A percentile compares a stretch with the other conserved stretches of the same genome.
Conservation (phyloP, 2,329 filamentous ascomycete species). For the Onygenales sp. region DNA sequence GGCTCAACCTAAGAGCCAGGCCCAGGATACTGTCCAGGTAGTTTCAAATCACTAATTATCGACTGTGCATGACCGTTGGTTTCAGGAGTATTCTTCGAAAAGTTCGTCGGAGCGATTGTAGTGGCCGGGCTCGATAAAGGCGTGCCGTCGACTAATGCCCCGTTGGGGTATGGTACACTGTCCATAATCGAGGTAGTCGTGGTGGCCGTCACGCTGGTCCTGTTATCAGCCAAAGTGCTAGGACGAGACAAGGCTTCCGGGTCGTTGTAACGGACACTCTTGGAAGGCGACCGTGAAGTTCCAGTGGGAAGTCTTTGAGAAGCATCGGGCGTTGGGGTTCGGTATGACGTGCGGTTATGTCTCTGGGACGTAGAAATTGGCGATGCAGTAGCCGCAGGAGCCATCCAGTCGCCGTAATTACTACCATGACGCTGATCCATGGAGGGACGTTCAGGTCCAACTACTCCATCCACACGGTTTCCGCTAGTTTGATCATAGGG, state of each 20-base stretch:
- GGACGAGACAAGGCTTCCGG: not conserved
- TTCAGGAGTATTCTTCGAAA: too few relatives aligned
- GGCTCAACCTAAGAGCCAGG: not conserved
- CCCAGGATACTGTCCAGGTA: conserved; percentile 57
- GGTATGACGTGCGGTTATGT: conserved; percentile 11
- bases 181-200: not conserved
- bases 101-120: too few relatives aligned
- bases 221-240: not conserved
- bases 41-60: conserved; percentile 56
- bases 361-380: too few relatives aligned
- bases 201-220: not conserved
- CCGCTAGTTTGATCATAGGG: conserved; percentile 17
- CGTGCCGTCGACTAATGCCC: too few relatives aligned
- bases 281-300: too few relatives aligned
- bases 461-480: conserved; percentile 12
- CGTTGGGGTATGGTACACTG: too few relatives aligned
- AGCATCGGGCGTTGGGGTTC: conserved; percentile 20
- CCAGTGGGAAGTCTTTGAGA: too few relatives aligned
- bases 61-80: conserved; percentile 19
- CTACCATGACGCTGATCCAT: conserved; percentile 23
- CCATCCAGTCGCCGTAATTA: conserved; percentile 47
- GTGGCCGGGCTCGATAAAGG: too few relatives aligned
- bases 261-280: too few relatives aligned
- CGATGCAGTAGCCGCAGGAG: conserved; percentile 31
- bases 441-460: not conserved